Evolutionary conservation across 2,329 filamentous ascomycete species (phyloP), one percentile per base, ranked within the genome.

Genomic region (Trichoderma afroharzianum): DNA sequence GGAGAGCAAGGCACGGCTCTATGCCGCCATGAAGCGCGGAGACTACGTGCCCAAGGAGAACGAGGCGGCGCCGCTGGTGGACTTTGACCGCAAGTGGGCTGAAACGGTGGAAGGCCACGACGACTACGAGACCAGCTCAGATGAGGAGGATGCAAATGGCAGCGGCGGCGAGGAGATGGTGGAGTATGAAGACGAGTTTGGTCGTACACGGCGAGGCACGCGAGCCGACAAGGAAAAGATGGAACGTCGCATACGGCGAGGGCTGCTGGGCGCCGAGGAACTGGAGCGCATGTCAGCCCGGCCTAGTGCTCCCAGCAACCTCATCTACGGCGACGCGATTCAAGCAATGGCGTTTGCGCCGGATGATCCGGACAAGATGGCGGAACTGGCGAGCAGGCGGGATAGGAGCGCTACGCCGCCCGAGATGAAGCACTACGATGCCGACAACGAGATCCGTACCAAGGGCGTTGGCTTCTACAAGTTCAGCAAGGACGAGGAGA

Each of bases 11-110:
- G 94, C 93, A 4, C 88, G 92, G 5, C 83, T 96, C 2, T 99
- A 99, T 81, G 91, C 92, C 7, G 92, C 93, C 47, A 91, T 99
- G 89, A 97, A 97, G 81, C 88, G 93, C 39, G 95, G 95, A n/a
- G 91, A 97, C 78, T 91, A 93, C 80, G 84, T 93, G n/a, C 85
- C 88, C 18, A 87, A 87, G 70, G 88, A 92, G 75, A 88, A 91
- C 78, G 84, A 88, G 76, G 84, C 88, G 55, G 88, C 90, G 75
- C 87, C 88, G 28, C 87, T 97, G 30, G 92, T 99, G 3, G 95
- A 99, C 82, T 99, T 99, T 81, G 96, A 98, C 81, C 87, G 92
- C 73, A 99, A 98, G 83, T 98, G 96, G 95, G 94, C 92, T 0
- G 93, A 97, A 78, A 83, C 84, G 28, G 84, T 90, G 69, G 91